A percentile compares a stretch with the other conserved stretches of the same genome.
Conservation (phyloP, 2,329 filamentous ascomycete species). For the Aureobasidium sp. region DNA sequence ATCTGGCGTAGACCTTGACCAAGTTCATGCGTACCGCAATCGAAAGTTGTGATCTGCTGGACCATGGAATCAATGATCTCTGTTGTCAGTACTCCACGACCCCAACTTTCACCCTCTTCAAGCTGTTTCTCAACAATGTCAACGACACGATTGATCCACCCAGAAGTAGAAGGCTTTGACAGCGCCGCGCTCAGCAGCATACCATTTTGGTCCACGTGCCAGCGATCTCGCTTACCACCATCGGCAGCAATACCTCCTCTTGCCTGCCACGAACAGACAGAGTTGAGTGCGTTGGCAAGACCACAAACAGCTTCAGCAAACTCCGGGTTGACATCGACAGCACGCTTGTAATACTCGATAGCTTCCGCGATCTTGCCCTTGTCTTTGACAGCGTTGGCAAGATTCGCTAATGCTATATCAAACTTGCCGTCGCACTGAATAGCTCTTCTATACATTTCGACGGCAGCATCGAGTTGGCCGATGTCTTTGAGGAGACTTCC, state of each 20-base stretch:
- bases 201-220: slow-evolving; percentile 83
- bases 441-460: slow-evolving; percentile 94
- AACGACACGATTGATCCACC: slow-evolving; percentile 84
- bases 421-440: slow-evolving; percentile 90
- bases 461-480: slow-evolving; percentile 82
- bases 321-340: slow-evolving; percentile 84
- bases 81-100: slow-evolving; percentile 56
- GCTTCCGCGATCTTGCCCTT: slow-evolving; percentile 88
- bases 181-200: slow-evolving; percentile 68
- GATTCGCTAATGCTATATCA: slow-evolving; percentile 91
- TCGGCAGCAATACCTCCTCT: slow-evolving; percentile 78
- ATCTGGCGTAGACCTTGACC: slow-evolving; percentile 31
- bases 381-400: slow-evolving; percentile 97
- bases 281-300: slow-evolving; percentile 88
- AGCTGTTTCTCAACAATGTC: slow-evolving; percentile 87
- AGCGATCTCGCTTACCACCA: slow-evolving; percentile 69
- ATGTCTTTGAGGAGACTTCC: slow-evolving; percentile 95
- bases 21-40: slow-evolving; percentile 26
- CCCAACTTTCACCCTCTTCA: slow-evolving; percentile 79
- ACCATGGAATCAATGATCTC: slow-evolving; percentile 35
- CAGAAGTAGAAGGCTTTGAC: slow-evolving; percentile 55
- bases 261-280: slow-evolving; percentile 89
- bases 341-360: slow-evolving; percentile 83
- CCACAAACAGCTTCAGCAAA: slow-evolving; percentile 97
- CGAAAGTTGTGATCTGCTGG: slow-evolving; percentile 39